A percentile compares a stretch with the other conserved stretches of the same genome.
Conservation (phyloP, 192 early-diverging fungal species). For the Coemansia umbellata region DNA sequence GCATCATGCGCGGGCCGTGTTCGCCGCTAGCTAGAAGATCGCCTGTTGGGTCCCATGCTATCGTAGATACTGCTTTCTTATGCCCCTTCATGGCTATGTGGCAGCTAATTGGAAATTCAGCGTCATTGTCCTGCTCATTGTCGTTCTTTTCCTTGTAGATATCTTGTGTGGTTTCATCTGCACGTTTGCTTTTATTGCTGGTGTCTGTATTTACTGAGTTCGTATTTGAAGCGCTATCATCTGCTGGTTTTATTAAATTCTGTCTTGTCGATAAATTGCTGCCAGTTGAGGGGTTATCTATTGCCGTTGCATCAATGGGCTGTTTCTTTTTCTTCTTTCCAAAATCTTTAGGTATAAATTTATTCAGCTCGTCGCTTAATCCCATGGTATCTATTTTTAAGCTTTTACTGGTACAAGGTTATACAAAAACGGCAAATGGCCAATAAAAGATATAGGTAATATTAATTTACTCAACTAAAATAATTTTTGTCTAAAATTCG, state of each 20-base stretch:
- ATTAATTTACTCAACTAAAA: too few relatives aligned
- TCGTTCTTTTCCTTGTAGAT: neutral
- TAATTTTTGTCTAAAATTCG: too few relatives aligned
- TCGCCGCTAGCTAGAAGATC: constrained; percentile 72
- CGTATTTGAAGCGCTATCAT: too few relatives aligned
- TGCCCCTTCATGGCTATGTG: constrained; percentile 14
- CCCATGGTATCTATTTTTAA: constrained; percentile 29
- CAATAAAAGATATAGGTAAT: too few relatives aligned
- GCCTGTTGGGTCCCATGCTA: constrained; percentile 82
- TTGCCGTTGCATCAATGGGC: neutral
- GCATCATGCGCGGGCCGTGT: constrained; percentile 73
- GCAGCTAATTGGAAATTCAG: neutral
- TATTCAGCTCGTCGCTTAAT: constrained; percentile 40
- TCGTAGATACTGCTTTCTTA: constrained; percentile 53
- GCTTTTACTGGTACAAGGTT: too few relatives aligned
- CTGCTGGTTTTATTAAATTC: neutral
- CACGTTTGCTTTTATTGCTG: constrained; percentile 1
- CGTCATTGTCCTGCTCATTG: neutral
- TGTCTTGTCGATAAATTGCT: too few relatives aligned
- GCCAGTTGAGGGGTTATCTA: neutral
- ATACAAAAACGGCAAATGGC: too few relatives aligned
- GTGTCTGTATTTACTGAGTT: too few relatives aligned
- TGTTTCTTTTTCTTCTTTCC: constrained; percentile 48
- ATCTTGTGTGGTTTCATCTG: neutral
- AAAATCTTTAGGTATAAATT: constrained; percentile 48